Evolutionary conservation across 1,284 basidiomycete genomes (phyloP).

Genomic region (Neonothopanus nambi): DNA sequence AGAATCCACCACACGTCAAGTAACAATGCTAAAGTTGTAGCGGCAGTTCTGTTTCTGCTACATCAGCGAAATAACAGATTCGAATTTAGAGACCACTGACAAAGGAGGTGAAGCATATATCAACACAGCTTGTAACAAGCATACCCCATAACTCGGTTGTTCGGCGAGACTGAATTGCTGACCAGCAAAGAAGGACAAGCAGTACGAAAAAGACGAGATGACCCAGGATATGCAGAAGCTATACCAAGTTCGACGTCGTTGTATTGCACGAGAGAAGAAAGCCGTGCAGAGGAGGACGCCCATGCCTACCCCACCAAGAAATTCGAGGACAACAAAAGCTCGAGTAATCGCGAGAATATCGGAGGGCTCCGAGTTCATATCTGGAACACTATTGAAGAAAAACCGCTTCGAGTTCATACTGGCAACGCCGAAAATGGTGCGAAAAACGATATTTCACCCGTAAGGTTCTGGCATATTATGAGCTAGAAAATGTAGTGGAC

Average conservation of each 20-base stretch:
- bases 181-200: conserved; percentile 5
- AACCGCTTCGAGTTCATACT: no score
- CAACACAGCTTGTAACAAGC: conserved; percentile 8
- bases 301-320: conserved; percentile 4
- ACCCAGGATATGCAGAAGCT: conserved; percentile 12
- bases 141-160: conserved; percentile 3
- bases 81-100: background rate
- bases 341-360: background rate
- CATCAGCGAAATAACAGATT: background rate
- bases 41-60: background rate
- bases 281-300: background rate
- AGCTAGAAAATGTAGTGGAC: no score
- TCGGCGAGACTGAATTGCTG: background rate
- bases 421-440: no score
- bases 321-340: conserved; percentile 2
- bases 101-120: conserved; percentile 10
- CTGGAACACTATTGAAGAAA: no score
- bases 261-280: background rate
- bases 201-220: conserved; percentile 6
- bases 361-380: no score
- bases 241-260: conserved; percentile 8
- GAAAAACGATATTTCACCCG: no score
- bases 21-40: conserved; percentile 3
- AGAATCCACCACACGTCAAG: conserved; percentile 1
- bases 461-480: no score